A percentile compares a stretch with the other conserved stretches of the same genome.
These are phyloP conservation scores for Ogataea nonfermentans DNA, from an alignment of 805 yeast species.

Conservation along the genomic window DNA sequence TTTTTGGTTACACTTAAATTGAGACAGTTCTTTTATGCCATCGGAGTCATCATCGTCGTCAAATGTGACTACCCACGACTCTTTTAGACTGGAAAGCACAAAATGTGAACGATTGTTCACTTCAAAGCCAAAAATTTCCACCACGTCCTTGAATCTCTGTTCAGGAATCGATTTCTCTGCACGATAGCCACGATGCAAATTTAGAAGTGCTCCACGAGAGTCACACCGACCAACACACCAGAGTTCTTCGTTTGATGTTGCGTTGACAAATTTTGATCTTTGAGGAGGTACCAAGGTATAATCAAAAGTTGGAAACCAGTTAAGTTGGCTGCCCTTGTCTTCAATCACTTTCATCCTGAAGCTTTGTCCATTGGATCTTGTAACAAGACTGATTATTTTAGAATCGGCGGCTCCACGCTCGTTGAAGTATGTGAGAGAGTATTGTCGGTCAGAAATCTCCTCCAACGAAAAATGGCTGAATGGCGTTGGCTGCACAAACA, in stretches of 20 bases:
- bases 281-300: slow-evolving; percentile 20
- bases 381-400: slow-evolving; percentile 18
- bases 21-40: slow-evolving; percentile 13
- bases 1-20: slow-evolving; percentile 11
- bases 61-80: slow-evolving; percentile 15
- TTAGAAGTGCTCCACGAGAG: slow-evolving; percentile 25
- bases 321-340: slow-evolving; percentile 18
- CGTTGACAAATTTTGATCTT: slow-evolving; percentile 18
- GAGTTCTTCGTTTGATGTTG: slow-evolving; percentile 26
- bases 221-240: slow-evolving; percentile 33
- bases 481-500: slow-evolving; percentile 25
- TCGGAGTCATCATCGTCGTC: slow-evolving; percentile 8
- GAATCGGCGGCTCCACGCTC: slow-evolving; percentile 28
- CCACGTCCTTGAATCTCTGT: slow-evolving; percentile 15
- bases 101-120: slow-evolving; percentile 7
- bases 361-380: slow-evolving; percentile 13
- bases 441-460: slow-evolving; percentile 13
- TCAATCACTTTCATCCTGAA: slow-evolving; percentile 22
- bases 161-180: slow-evolving; percentile 23
- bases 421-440: slow-evolving; percentile 24
- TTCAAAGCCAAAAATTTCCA: slow-evolving; percentile 15
- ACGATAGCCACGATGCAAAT: slow-evolving; percentile 25
- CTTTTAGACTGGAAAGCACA: slow-evolving; percentile 15
- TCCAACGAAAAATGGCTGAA: slow-evolving; percentile 28
- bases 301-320: slow-evolving; percentile 31